Evolutionary conservation across 345 rosid species (phyloP).

Genomic region (Bretschneidera sinensis): DNA sequence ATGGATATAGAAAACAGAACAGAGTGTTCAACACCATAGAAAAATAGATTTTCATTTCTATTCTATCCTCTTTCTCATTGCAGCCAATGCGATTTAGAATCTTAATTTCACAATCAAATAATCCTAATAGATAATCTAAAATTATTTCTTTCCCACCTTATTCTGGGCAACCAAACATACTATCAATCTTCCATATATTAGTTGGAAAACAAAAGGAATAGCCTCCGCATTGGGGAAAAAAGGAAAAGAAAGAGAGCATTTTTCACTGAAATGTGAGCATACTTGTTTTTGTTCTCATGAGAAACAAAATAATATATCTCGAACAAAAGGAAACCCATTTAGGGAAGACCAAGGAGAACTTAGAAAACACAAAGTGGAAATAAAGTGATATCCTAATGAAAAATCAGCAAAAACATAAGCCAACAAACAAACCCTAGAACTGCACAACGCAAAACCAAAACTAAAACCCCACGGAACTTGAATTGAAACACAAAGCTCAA

Average conservation of each 20-base stretch:
- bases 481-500: background rate
- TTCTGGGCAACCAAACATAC: background rate
- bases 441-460: background rate
- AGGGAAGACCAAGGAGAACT: background rate
- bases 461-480: background rate
- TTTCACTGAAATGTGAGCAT: background rate
- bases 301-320: too few relatives aligned
- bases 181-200: background rate
- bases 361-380: background rate
- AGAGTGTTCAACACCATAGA: too few relatives aligned
- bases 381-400: background rate
- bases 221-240: too few relatives aligned
- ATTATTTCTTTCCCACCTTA: too few relatives aligned
- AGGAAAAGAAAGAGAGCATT: background rate
- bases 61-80: too few relatives aligned
- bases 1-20: too few relatives aligned
- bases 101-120: background rate
- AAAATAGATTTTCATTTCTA: too few relatives aligned
- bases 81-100: too few relatives aligned
- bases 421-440: background rate
- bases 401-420: background rate
- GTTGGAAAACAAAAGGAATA: too few relatives aligned
- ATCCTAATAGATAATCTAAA: too few relatives aligned
- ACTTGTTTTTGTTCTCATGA: background rate
- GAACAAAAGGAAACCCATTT: background rate